phyloP scores from a whole-genome alignment of 2,329 filamentous ascomycete genomes.

The Xylariaceae sp. region DNA sequence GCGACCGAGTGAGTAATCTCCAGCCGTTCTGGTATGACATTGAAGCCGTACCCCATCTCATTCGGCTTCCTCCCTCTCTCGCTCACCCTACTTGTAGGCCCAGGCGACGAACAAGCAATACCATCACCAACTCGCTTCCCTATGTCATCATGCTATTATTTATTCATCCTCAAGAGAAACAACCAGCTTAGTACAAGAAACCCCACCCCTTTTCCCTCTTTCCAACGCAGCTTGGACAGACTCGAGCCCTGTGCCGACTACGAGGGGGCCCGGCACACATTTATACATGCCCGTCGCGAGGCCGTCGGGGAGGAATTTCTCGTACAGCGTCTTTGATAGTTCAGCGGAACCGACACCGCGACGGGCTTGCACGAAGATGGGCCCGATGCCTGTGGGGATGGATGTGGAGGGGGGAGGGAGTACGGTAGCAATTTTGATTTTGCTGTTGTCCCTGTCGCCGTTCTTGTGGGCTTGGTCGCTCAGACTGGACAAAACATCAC shows the following conservation, averaged over 20 bases:
- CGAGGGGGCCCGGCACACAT: slow-evolving; percentile 23
- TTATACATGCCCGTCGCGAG: slow-evolving; percentile 23
- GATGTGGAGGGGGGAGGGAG: slow-evolving; percentile 3
- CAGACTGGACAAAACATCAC: slow-evolving; percentile 18
- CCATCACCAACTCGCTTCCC: too few relatives aligned
- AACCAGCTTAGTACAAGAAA: slow-evolving; percentile 38
- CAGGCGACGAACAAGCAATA: too few relatives aligned
- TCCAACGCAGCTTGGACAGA: slow-evolving; percentile 29
- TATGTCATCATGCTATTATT: neutral
- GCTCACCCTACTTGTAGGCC: too few relatives aligned
- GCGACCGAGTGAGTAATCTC: too few relatives aligned
- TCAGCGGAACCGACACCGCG: slow-evolving; percentile 21
- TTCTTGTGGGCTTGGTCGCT: too few relatives aligned
- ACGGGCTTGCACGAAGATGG: slow-evolving; percentile 23
- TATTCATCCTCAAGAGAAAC: slow-evolving; percentile 15
- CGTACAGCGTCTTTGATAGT: slow-evolving; percentile 22
- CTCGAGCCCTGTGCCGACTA: slow-evolving; percentile 30
- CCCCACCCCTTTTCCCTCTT: slow-evolving; percentile 17
- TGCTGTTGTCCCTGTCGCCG: too few relatives aligned
- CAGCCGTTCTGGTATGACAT: too few relatives aligned
- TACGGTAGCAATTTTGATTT: slow-evolving; percentile 22
- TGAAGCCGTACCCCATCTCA: too few relatives aligned
- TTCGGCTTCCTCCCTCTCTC: too few relatives aligned
- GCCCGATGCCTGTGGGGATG: slow-evolving; percentile 9
- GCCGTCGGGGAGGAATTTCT: slow-evolving; percentile 25